Evolutionary conservation across 1,284 basidiomycete genomes (phyloP), one percentile per base, ranked within the genome.

Genomic region (Wallemia hederae): DNA sequence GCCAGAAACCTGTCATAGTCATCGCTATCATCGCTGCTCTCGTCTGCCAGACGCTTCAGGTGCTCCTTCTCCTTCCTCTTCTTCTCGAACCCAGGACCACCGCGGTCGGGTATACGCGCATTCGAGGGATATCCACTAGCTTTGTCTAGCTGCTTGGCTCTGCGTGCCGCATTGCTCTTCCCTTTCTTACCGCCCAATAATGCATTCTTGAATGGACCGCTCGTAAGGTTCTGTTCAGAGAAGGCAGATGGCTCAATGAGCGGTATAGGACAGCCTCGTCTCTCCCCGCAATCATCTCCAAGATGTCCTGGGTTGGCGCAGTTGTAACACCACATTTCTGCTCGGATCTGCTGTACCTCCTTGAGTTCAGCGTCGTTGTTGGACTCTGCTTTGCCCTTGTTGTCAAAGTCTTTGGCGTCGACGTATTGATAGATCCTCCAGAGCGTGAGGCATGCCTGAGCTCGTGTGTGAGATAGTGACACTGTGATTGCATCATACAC

Each of bases 291-390:
- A n/a, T 49, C 39, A 49, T 49, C 39, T 5, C 39, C 39, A 5
- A 49, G 22, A 49, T 49, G 39, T 15, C 39, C 39, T n/a, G 39
- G 22, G n/a, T 49, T n/a, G 5, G 39, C 39, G n/a, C 39, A 49
- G n/a, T 49, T 49, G 39, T 49, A 49, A n/a, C 39, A 49, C 39
- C 39, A 49, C 39, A 49, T 49, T n/a, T 49, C 39, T n/a, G 39
- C 5, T 49, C 39, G 11, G 22, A n/a, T n/a, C 22, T 49, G 14
- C 22, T 49, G 39, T 15, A 49, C 22, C 3, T 49, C 39, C 19
- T 49, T 49, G 14, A 3, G n/a, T n/a, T 49, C 39, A n/a, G 39
- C 39, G 5, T 49, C 39, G 22, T 49, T n/a, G 14, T 14, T 49
- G 5, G n/a, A 14, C n/a, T 49, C 39, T 49, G 5, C 5, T n/a